Conservation (phyloP, 2,329 filamentous ascomycete species). For the Tolypocladium album region DNA sequence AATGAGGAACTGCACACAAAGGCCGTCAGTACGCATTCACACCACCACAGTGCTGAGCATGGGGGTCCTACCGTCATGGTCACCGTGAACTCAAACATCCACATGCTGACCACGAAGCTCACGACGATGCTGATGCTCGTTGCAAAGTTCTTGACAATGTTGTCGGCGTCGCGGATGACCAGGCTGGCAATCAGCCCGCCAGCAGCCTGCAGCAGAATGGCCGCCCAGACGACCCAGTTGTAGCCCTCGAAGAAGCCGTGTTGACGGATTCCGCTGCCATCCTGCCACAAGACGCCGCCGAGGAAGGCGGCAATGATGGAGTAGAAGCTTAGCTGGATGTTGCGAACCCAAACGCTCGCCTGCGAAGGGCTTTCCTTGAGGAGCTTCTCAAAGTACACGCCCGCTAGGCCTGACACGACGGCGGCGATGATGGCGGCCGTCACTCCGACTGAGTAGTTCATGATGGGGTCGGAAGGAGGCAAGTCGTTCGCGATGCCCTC, state of each 20-base stretch:
- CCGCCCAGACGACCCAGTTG: slow-evolving; percentile 82
- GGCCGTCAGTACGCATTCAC: background rate
- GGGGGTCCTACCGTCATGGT: slow-evolving; percentile 55
- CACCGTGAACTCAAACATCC: slow-evolving; percentile 72
- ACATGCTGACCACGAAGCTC: slow-evolving; percentile 75
- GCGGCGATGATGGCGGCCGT: slow-evolving; percentile 70
- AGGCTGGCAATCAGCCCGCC: slow-evolving; percentile 66
- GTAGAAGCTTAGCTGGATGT: slow-evolving; percentile 90
- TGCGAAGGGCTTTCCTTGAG: slow-evolving; percentile 71
- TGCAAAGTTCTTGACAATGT: slow-evolving; percentile 89
- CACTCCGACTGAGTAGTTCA: slow-evolving; percentile 74
- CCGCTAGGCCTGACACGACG: slow-evolving; percentile 70
- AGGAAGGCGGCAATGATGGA: slow-evolving; percentile 84
- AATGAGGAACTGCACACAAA: slow-evolving; percentile 57
- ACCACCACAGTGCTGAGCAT: background rate
- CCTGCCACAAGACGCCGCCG: slow-evolving; percentile 75
- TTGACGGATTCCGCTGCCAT: slow-evolving; percentile 72
- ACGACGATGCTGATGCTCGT: slow-evolving; percentile 86
- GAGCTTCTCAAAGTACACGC: slow-evolving; percentile 84
- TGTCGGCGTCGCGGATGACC: slow-evolving; percentile 35
- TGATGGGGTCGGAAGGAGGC: slow-evolving; percentile 33
- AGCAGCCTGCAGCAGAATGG: slow-evolving; percentile 70
- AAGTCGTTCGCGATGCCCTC: slow-evolving; percentile 67
- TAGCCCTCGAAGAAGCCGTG: slow-evolving; percentile 93
- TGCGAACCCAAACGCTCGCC: slow-evolving; percentile 83